These are phyloP conservation scores for Fragilaria radians DNA, from an alignment of 108 stramenopile genomes.

Conservation along the genomic window DNA sequence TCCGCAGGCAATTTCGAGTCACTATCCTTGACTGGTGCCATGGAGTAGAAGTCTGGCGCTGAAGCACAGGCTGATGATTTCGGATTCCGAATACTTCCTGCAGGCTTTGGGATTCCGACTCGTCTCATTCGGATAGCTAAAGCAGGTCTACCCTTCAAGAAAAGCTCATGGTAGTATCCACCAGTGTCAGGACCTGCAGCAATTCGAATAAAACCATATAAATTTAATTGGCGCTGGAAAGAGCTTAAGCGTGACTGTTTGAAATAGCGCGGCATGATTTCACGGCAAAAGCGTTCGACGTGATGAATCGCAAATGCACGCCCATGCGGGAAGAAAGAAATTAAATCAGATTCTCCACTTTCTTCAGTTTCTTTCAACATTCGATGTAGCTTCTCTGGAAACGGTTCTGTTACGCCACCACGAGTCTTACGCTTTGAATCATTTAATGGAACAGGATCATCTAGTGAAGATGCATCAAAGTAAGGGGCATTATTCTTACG, in stretches of 20 bases:
- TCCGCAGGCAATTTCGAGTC: too few species aligned
- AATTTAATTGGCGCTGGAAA: conserved; percentile 87
- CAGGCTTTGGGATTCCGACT: conserved; percentile 13
- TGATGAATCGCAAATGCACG: conserved; percentile 56
- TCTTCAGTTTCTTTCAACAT: conserved; percentile 9
- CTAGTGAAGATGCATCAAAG: background rate
- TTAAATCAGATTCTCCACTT: conserved; percentile 30
- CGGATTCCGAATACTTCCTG: background rate
- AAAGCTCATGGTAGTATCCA: conserved; percentile 20
- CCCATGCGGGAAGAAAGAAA: conserved; percentile 51
- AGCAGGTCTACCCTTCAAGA: conserved; percentile 9
- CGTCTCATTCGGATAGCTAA: conserved; percentile 16
- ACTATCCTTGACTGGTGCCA: conserved; percentile 6
- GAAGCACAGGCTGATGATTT: background rate
- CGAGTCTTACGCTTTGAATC: background rate
- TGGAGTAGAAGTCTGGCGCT: conserved; percentile 3
- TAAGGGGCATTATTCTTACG: background rate
- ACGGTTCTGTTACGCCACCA: conserved; percentile 2
- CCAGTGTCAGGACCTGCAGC: conserved; percentile 49
- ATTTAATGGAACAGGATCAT: background rate
- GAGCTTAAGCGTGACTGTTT: conserved; percentile 64
- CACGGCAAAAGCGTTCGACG: conserved; percentile 35
- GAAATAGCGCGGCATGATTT: conserved; percentile 78
- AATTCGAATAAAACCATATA: conserved; percentile 66
- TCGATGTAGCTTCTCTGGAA: conserved; percentile 17